Evolutionary conservation across 2,329 filamentous ascomycete genomes (phyloP).

Genomic region (Dendryphion nanum): DNA sequence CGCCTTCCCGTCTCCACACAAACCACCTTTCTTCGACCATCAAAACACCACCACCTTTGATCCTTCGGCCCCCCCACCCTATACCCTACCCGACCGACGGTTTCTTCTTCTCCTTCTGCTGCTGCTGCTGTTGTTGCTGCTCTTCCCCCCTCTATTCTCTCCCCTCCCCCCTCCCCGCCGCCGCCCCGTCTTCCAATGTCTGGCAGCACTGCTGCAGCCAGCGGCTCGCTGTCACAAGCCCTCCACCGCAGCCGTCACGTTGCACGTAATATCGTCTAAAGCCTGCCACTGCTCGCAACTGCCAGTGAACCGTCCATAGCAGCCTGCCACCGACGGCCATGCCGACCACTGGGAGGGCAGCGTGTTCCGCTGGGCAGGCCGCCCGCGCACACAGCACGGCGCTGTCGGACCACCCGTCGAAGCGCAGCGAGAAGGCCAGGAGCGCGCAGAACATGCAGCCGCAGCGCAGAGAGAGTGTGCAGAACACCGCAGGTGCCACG

Average conservation of each 20-base stretch:
- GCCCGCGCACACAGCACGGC: constrained; percentile 6
- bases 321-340: constrained; percentile 10
- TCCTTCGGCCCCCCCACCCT: neutral
- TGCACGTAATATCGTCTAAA: constrained; percentile 14
- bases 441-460: constrained; percentile 25
- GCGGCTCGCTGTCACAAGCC: constrained; percentile 18
- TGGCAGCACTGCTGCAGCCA: constrained; percentile 19
- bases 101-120: too few relatives aligned
- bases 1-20: neutral
- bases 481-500: constrained; percentile 9
- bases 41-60: too few relatives aligned
- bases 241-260: constrained; percentile 17
- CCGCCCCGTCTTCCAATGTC: constrained; percentile 16
- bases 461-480: constrained; percentile 16
- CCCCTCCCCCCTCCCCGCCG: constrained; percentile 2
- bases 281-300: constrained; percentile 6
- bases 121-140: neutral
- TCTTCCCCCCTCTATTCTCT: constrained; percentile 1
- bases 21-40: too few relatives aligned
- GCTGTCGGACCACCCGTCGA: constrained; percentile 9
- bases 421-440: constrained; percentile 23
- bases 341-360: constrained; percentile 10
- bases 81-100: neutral
- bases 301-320: too few relatives aligned
- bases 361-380: constrained; percentile 7